These are phyloP conservation scores for Excoecaria agallocha DNA, from an alignment of 345 rosid genomes.

Conservation along the genomic window DNA sequence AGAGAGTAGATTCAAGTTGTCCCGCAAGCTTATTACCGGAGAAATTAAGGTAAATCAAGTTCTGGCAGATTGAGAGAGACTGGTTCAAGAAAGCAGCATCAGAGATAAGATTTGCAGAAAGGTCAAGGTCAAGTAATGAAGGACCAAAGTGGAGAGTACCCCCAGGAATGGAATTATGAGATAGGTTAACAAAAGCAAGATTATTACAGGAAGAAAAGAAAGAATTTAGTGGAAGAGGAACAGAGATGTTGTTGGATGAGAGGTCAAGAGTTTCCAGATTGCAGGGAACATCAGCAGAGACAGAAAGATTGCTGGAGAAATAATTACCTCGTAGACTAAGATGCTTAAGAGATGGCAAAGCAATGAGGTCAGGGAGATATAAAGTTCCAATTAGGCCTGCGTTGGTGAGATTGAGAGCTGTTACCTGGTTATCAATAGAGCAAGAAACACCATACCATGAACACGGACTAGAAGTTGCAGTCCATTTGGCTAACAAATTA, in stretches of 20 bases:
- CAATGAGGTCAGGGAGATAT: constrained; percentile 46
- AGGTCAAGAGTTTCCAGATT: constrained; percentile 56
- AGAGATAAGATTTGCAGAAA: constrained; percentile 47
- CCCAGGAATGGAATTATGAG: constrained; percentile 55
- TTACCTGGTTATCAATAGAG: constrained; percentile 45
- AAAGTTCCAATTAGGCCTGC: constrained; percentile 51
- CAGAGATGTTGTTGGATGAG: constrained; percentile 62
- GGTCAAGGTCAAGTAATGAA: constrained; percentile 52
- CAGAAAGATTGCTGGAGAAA: constrained; percentile 52
- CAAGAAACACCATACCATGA: constrained; percentile 77
- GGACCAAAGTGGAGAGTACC: constrained; percentile 44
- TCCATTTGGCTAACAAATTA: constrained; percentile 53
- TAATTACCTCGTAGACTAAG: constrained; percentile 51
- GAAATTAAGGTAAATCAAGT: constrained; percentile 60
- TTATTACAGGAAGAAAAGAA: constrained; percentile 38
- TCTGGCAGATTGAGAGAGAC: constrained; percentile 54
- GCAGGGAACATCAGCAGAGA: constrained; percentile 32
- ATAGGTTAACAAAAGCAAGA: constrained; percentile 46
- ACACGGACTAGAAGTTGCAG: constrained; percentile 38
- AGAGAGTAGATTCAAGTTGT: constrained; percentile 34
- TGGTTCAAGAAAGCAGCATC: constrained; percentile 41
- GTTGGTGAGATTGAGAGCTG: constrained; percentile 50
- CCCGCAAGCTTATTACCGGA: constrained; percentile 64
- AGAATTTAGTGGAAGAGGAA: constrained; percentile 39
- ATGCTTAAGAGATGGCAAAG: constrained; percentile 49